These are phyloP conservation scores for Adansonia madagascariensis DNA, from an alignment of 441 rosid species.

Conservation along the genomic window DNA sequence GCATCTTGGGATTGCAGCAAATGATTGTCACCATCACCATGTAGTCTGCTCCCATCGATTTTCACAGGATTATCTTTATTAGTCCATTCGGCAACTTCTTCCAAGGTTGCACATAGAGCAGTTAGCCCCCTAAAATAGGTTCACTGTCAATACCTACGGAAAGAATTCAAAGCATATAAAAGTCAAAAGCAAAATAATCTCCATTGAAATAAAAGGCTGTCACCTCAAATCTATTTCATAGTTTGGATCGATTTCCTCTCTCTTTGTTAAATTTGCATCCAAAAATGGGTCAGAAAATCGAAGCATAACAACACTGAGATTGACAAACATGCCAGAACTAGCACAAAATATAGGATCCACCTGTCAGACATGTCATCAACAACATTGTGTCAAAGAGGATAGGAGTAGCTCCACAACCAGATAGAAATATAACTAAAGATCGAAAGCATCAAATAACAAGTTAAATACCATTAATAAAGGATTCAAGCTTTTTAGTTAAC, in stretches of 20 bases:
- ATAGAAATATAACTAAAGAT: background rate
- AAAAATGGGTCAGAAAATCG: constrained; percentile 89
- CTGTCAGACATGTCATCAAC: constrained; percentile 45
- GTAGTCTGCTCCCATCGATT: constrained; percentile 34
- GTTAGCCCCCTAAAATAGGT: constrained; percentile 73
- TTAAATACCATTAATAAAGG: background rate
- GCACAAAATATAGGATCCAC: constrained; percentile 94
- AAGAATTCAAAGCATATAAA: constrained; percentile 24
- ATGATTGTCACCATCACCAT: constrained; percentile 51
- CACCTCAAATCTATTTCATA: constrained; percentile 84
- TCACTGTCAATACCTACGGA: constrained; percentile 27
- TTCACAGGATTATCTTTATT: constrained; percentile 49
- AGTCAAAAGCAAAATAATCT: background rate
- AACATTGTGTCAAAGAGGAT: constrained; percentile 28
- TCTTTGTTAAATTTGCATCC: constrained; percentile 74
- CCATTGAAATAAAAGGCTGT: constrained; percentile 22
- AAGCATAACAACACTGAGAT: constrained; percentile 95
- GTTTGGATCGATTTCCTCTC: constrained; percentile 83
- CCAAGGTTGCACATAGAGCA: constrained; percentile 87
- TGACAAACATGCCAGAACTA: constrained; percentile 97
- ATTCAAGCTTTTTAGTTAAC: background rate
- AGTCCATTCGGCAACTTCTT: constrained; percentile 87
- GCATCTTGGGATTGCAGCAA: constrained; percentile 79
- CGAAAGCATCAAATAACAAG: background rate
- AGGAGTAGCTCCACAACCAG: background rate